A percentile compares a stretch with the other conserved stretches of the same genome.
These are phyloP conservation scores for Pseudogymnoascus sp. DNA, from an alignment of 2,329 filamentous ascomycete species.

Conservation along the genomic window DNA sequence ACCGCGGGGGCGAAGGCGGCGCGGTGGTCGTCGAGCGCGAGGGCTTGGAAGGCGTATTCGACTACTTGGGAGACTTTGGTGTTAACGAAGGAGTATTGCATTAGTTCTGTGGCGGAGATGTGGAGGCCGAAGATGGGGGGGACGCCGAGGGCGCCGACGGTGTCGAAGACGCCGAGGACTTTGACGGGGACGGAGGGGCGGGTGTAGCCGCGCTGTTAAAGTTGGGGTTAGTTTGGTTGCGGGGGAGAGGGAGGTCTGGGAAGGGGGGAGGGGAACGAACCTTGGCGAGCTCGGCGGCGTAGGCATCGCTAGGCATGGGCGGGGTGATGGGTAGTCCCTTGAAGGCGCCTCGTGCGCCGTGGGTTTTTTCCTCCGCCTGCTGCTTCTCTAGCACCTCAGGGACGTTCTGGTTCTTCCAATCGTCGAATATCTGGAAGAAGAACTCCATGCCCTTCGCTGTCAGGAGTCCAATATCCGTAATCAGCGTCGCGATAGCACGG, in stretches of 20 bases:
- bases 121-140: slow-evolving; percentile 31
- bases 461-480: slow-evolving; percentile 33
- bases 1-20: slow-evolving; percentile 32
- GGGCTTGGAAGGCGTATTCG: slow-evolving; percentile 42
- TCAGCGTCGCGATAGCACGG: slow-evolving; percentile 29
- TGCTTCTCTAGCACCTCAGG: background rate
- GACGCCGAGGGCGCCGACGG: slow-evolving; percentile 39
- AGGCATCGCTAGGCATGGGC: background rate
- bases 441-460: slow-evolving; percentile 35
- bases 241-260: background rate
- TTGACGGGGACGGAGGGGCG: slow-evolving; percentile 32
- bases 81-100: slow-evolving; percentile 35
- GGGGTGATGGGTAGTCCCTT: background rate
- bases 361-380: background rate
- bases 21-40: slow-evolving; percentile 42
- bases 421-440: slow-evolving; percentile 36
- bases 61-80: slow-evolving; percentile 36
- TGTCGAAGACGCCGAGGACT: slow-evolving; percentile 44
- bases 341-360: background rate
- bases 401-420: slow-evolving; percentile 29
- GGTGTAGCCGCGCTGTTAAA: background rate
- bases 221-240: background rate
- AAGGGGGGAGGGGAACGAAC: background rate
- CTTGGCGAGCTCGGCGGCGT: slow-evolving; percentile 5
- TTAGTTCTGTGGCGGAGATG: slow-evolving; percentile 21